Evolutionary conservation across 2,329 filamentous ascomycete species (phyloP).

Genomic region (Clonostachys chloroleuca): DNA sequence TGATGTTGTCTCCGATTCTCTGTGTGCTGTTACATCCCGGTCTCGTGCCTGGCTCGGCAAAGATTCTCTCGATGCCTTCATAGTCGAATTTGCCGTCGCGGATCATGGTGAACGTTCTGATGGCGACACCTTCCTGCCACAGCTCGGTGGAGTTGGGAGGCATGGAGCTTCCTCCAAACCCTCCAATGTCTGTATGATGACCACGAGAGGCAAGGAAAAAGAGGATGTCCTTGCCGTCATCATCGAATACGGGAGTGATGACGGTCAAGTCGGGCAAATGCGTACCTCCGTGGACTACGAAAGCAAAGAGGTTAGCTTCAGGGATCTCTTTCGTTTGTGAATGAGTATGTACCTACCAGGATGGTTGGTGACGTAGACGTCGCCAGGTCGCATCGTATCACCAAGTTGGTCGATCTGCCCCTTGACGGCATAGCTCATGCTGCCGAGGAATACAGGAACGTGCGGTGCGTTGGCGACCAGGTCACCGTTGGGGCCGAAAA

Average conservation of each 20-base stretch:
- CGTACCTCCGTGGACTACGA: constrained; percentile 22
- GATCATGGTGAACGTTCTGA: constrained; percentile 28
- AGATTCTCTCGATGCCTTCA: constrained; percentile 52
- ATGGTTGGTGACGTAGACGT: constrained; percentile 32
- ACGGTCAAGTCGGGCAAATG: constrained; percentile 35
- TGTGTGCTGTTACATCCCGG: constrained; percentile 48
- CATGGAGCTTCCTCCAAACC: constrained; percentile 30
- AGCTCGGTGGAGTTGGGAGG: constrained; percentile 31
- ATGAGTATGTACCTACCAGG: constrained; percentile 8
- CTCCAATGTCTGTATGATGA: constrained; percentile 31
- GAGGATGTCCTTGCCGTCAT: constrained; percentile 29
- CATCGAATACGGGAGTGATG: constrained; percentile 29
- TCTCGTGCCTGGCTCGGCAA: neutral
- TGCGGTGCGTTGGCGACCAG: constrained; percentile 34
- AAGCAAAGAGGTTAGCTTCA: no score
- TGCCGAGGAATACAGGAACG: constrained; percentile 32
- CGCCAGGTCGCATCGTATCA: constrained; percentile 24
- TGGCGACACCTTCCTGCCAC: constrained; percentile 36
- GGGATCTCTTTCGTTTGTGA: no score
- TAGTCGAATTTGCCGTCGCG: constrained; percentile 26
- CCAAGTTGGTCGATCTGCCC: constrained; percentile 25
- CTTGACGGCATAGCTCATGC: constrained; percentile 31
- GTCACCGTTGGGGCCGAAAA: constrained; percentile 30
- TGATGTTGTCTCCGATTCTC: constrained; percentile 77
- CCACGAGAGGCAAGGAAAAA: constrained; percentile 31